phyloP scores from a whole-genome alignment of 768 basidiomycete genomes.

The Leccinum arenicola region DNA sequence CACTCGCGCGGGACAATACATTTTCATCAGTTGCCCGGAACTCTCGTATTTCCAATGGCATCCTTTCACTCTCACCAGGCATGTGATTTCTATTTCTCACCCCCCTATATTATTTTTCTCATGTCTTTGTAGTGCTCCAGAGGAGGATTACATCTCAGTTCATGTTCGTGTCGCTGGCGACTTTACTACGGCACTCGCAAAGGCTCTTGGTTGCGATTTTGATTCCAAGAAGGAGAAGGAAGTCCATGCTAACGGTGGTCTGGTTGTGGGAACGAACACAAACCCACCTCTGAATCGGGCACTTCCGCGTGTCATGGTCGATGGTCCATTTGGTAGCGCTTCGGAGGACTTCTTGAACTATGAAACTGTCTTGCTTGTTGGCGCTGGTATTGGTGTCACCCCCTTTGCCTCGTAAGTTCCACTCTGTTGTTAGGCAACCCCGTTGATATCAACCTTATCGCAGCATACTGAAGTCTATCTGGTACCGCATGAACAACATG shows the following conservation, averaged over 20 bases:
- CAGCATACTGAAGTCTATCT: conserved; percentile 85
- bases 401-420: conserved; percentile 86
- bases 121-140: conserved; percentile 63
- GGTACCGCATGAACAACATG: conserved; percentile 95
- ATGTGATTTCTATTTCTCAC: conserved; percentile 5
- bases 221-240: conserved; percentile 49
- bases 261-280: conserved; percentile 55
- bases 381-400: conserved; percentile 95
- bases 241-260: conserved; percentile 46
- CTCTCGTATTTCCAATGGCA: conserved; percentile 97
- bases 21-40: conserved; percentile 89
- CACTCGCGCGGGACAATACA: conserved; percentile 86
- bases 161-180: conserved; percentile 93
- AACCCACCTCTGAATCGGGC: conserved; percentile 65
- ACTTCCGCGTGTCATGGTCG: conserved; percentile 92
- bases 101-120: not conserved
- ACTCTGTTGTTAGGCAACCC: not conserved
- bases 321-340: conserved; percentile 92
- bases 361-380: conserved; percentile 85
- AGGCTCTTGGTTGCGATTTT: conserved; percentile 82
- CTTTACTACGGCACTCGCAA: conserved; percentile 81
- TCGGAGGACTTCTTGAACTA: conserved; percentile 90
- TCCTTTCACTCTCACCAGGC: conserved; percentile 92
- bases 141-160: conserved; percentile 92
- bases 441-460: conserved; percentile 4